phyloP scores from a whole-genome alignment of 495 filamentous ascomycete species.

The Thermothielavioides terrestris region DNA sequence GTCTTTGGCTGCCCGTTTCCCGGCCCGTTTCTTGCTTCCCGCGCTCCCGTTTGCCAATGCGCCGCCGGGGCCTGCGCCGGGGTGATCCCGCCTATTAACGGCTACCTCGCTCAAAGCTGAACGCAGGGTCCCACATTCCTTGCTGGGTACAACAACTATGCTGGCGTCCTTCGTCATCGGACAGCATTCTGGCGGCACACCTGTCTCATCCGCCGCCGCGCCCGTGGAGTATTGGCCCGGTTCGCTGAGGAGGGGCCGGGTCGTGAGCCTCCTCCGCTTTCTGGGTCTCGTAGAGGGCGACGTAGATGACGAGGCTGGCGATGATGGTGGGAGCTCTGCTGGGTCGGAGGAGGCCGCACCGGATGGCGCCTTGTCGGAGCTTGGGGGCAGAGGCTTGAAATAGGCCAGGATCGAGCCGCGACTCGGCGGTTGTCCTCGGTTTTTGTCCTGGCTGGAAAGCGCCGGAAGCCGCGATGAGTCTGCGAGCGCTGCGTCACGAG shows the following conservation, averaged over 20 bases:
- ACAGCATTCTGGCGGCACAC: neutral
- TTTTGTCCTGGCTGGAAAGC: neutral
- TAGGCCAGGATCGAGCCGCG: constrained; percentile 36
- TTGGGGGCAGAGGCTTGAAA: constrained; percentile 27
- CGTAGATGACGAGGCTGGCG: constrained; percentile 8
- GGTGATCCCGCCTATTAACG: neutral
- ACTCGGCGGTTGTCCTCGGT: constrained; percentile 13
- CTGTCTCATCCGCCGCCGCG: neutral
- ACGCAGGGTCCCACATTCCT: neutral
- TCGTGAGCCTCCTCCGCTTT: constrained; percentile 32
- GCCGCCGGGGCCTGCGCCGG: neutral
- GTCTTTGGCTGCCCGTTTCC: constrained; percentile 17
- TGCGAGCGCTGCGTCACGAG: neutral
- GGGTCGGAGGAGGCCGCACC: constrained; percentile 1
- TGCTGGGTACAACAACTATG: neutral
- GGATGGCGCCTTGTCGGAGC: constrained; percentile 6
- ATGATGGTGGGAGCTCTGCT: neutral
- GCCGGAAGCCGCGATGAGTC: neutral
- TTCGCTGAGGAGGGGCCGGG: constrained; percentile 13
- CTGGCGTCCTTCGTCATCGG: neutral
- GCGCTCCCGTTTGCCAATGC: neutral
- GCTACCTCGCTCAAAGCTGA: neutral
- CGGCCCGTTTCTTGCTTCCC: constrained; percentile 1
- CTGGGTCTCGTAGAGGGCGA: constrained; percentile 1
- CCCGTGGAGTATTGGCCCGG: neutral